phyloP scores from a whole-genome alignment of 805 yeast genomes.

The Nakazawaea sp. region DNA sequence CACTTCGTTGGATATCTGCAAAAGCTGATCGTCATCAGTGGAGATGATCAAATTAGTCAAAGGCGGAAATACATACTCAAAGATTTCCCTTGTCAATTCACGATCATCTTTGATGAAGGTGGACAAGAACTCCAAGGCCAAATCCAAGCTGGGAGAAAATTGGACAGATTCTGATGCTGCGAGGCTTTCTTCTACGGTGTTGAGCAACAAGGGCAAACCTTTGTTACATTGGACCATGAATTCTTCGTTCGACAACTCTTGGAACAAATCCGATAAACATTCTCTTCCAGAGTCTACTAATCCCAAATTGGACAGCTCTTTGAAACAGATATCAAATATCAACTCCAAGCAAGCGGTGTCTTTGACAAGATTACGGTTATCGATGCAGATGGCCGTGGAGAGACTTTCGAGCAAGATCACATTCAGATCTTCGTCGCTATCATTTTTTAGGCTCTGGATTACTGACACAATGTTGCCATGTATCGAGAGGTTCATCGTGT shows the following conservation, averaged over 20 bases:
- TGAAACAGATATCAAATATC: constrained; percentile 57
- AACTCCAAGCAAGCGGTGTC: constrained; percentile 37
- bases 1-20: constrained; percentile 74
- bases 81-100: constrained; percentile 31
- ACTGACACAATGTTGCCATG: constrained; percentile 25
- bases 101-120: constrained; percentile 30
- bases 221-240: constrained; percentile 42
- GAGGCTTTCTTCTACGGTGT: constrained; percentile 28
- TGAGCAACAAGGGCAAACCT: constrained; percentile 45
- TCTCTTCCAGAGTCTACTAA: constrained; percentile 62
- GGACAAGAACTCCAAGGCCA: constrained; percentile 51
- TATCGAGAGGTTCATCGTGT: constrained; percentile 17
- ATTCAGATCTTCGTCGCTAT: constrained; percentile 76
- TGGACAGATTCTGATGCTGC: constrained; percentile 25
- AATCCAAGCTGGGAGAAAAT: constrained; percentile 53
- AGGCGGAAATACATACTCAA: constrained; percentile 35
- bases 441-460: constrained; percentile 41
- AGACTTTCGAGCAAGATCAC: constrained; percentile 66
- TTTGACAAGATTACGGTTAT: constrained; percentile 25
- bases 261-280: constrained; percentile 55
- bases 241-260: constrained; percentile 32
- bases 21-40: constrained; percentile 67
- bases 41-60: constrained; percentile 31
- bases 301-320: constrained; percentile 71
- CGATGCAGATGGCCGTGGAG: constrained; percentile 47